phyloP scores from a whole-genome alignment of 202 grass and related monocot genomes.

The Schoenoplectus triqueter region DNA sequence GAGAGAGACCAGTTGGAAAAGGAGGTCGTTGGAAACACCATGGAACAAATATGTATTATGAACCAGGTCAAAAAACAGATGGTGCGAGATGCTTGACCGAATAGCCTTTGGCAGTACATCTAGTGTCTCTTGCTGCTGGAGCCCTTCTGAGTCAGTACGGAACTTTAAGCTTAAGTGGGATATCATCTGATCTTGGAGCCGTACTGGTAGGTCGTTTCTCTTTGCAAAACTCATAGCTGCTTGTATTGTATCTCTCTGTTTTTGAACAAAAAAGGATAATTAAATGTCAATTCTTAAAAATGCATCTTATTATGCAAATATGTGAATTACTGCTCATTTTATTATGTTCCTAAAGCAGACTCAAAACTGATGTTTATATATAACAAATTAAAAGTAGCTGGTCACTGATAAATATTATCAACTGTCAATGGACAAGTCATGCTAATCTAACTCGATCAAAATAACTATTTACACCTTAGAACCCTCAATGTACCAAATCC shows the following conservation, averaged over 20 bases:
- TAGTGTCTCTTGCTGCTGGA: slow-evolving; percentile 96
- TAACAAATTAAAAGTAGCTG: neutral
- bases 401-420: neutral
- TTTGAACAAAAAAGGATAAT: slow-evolving; percentile 30
- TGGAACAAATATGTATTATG: slow-evolving; percentile 78
- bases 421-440: neutral
- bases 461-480: neutral
- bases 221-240: slow-evolving; percentile 87
- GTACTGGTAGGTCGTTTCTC: slow-evolving; percentile 73
- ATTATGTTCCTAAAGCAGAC: neutral
- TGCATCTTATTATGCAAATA: neutral
- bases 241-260: slow-evolving; percentile 94
- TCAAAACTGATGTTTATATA: neutral
- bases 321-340: neutral
- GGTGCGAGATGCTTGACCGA: slow-evolving; percentile 92
- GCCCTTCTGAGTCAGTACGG: slow-evolving; percentile 93
- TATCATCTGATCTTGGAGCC: slow-evolving; percentile 98
- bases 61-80: slow-evolving; percentile 78
- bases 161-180: slow-evolving; percentile 97
- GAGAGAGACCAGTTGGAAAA: slow-evolving; percentile 80
- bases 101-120: slow-evolving; percentile 96
- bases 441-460: neutral
- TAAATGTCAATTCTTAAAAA: slow-evolving; percentile 5
- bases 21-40: slow-evolving; percentile 79
- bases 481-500: neutral